Conservation (phyloP, 2,329 filamentous ascomycete genomes). For the Bertia moriformis region DNA sequence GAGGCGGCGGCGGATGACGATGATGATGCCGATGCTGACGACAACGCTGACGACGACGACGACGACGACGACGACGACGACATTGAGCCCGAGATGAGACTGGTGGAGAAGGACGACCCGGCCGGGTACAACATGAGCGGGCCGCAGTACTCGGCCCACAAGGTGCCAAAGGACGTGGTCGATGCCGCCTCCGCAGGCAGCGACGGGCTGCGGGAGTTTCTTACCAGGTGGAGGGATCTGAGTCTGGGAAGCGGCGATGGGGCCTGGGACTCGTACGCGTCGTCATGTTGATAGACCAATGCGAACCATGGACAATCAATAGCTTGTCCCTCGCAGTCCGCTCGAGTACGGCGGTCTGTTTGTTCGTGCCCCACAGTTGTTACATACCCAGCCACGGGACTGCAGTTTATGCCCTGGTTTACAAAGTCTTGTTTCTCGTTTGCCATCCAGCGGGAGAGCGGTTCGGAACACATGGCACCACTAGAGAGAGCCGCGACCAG, state of each 20-base stretch:
- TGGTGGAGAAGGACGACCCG: conserved; percentile 73
- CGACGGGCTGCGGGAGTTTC: conserved; percentile 69
- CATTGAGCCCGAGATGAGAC: conserved; percentile 62
- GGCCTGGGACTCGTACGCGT: conserved; percentile 11
- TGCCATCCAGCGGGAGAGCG: too few relatives aligned
- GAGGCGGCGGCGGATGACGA: conserved; percentile 17
- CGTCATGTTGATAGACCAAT: too few relatives aligned
- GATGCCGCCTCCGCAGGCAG: conserved; percentile 53
- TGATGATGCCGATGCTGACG: conserved; percentile 12
- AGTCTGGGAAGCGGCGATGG: conserved; percentile 22
- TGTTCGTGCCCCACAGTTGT: too few relatives aligned
- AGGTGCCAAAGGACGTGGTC: conserved; percentile 85
- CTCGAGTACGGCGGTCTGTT: too few relatives aligned
- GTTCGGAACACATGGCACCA: too few relatives aligned
- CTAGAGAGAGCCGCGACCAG: too few relatives aligned
- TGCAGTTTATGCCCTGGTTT: too few relatives aligned
- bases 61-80: conserved; percentile 36
- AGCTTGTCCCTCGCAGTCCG: too few relatives aligned
- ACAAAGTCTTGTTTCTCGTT: too few relatives aligned
- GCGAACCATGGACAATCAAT: too few relatives aligned
- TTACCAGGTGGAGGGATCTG: conserved; percentile 57
- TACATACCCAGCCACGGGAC: too few relatives aligned
- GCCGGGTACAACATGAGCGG: conserved; percentile 77
- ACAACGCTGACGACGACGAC: conserved; percentile 20
- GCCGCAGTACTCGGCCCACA: conserved; percentile 85